A percentile compares a stretch with the other conserved stretches of the same genome.
These are phyloP conservation scores for Populus trichocarpa DNA, from an alignment of 441 rosid genomes.

Conservation along the genomic window DNA sequence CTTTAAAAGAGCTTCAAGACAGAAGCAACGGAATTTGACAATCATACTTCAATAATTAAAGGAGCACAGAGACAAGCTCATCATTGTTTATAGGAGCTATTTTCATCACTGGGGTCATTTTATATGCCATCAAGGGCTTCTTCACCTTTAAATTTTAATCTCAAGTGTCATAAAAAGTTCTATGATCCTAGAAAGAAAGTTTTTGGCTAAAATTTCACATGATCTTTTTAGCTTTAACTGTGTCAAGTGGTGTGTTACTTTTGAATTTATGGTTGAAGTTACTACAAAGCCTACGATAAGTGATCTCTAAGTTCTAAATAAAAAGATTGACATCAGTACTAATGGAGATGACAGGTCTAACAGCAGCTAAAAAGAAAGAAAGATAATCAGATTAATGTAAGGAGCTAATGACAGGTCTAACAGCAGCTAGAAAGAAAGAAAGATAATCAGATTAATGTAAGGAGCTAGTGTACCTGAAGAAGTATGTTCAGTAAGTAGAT, in stretches of 20 bases:
- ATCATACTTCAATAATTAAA: not conserved
- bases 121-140: not conserved
- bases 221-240: not conserved
- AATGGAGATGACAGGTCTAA: not conserved
- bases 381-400: not conserved
- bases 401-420: not conserved
- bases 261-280: too few relatives aligned
- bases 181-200: too few relatives aligned
- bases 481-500: slow-evolving; percentile 37
- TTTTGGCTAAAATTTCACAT: too few relatives aligned
- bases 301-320: not conserved
- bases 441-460: not conserved
- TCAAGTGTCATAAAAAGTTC: too few relatives aligned
- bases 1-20: not conserved
- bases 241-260: not conserved
- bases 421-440: not conserved
- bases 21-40: not conserved
- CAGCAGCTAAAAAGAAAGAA: not conserved
- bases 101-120: not conserved
- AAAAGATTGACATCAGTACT: not conserved
- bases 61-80: not conserved
- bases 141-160: not conserved
- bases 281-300: not conserved
- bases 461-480: slow-evolving; percentile 21
- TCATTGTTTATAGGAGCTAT: not conserved